Conservation (phyloP, 441 rosid genomes). For the Pelargonium citronellum region DNA sequence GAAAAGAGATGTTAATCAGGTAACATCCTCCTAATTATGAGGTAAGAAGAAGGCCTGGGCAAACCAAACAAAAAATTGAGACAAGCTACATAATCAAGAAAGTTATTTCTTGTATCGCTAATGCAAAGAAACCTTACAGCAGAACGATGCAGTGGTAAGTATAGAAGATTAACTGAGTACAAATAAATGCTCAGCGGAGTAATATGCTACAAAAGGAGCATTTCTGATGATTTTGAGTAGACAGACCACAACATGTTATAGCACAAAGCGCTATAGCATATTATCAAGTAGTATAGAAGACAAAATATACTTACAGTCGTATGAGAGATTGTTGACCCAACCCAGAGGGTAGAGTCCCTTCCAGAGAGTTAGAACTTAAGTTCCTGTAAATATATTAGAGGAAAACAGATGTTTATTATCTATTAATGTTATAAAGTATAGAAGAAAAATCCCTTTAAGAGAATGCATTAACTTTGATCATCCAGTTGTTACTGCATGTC, state of each 20-base stretch:
- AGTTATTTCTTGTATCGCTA: background rate
- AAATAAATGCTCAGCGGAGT: background rate
- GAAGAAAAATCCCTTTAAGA: too few species aligned
- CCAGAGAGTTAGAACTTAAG: slow-evolving; percentile 74
- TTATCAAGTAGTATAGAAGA: background rate
- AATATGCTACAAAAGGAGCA: background rate
- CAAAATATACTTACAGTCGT: slow-evolving; percentile 54
- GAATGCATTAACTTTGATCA: too few species aligned
- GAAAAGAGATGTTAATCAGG: background rate
- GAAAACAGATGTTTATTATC: background rate
- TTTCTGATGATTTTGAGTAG: background rate
- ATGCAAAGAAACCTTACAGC: too few species aligned
- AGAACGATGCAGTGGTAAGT: background rate
- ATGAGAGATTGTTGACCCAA: slow-evolving; percentile 73
- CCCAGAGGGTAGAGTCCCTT: slow-evolving; percentile 61
- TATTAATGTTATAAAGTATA: too few species aligned
- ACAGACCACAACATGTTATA: background rate
- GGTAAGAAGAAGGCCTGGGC: background rate
- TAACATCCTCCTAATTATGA: background rate
- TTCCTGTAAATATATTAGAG: slow-evolving; percentile 46
- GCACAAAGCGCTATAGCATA: background rate
- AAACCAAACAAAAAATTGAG: background rate
- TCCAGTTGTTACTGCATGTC: too few species aligned
- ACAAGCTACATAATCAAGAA: slow-evolving; percentile 1
- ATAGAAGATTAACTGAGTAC: background rate